A percentile compares a stretch with the other conserved stretches of the same genome.
Conservation (phyloP, 2,329 filamentous ascomycete species). For the Arthrobotrys iridis region DNA sequence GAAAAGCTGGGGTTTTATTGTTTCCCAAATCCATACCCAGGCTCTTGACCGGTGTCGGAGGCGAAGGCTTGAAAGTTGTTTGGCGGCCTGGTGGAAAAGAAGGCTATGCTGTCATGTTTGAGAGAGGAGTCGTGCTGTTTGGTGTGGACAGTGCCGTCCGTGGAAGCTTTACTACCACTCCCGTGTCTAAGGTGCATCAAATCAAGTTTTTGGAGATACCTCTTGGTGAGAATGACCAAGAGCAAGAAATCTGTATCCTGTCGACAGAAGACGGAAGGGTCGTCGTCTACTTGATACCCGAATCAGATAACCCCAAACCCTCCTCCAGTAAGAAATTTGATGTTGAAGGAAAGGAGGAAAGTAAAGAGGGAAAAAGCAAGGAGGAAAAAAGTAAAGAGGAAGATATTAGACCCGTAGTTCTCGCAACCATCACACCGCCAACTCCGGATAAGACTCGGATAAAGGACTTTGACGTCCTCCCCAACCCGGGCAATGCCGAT, state of each 20-base stretch:
- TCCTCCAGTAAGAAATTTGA: no score
- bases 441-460: slow-evolving; percentile 76
- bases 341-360: not conserved
- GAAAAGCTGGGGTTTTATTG: slow-evolving; percentile 91
- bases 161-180: slow-evolving; percentile 75
- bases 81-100: slow-evolving; percentile 83
- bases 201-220: slow-evolving; percentile 72
- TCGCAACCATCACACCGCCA: slow-evolving; percentile 68
- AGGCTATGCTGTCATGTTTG: slow-evolving; percentile 83
- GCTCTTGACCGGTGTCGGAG: slow-evolving; percentile 78
- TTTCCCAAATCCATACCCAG: slow-evolving; percentile 78
- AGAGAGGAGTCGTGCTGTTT: slow-evolving; percentile 83
- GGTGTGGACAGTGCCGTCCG: slow-evolving; percentile 86
- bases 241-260: slow-evolving; percentile 73
- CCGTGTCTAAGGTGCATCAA: slow-evolving; percentile 83
- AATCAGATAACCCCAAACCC: slow-evolving; percentile 68
- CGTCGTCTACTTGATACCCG: slow-evolving; percentile 69
- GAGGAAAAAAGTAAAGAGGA: slow-evolving; percentile 65
- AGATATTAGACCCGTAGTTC: slow-evolving; percentile 71
- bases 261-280: slow-evolving; percentile 92
- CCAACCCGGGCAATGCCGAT: slow-evolving; percentile 61
- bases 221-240: slow-evolving; percentile 60
- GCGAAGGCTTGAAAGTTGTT: slow-evolving; percentile 82
- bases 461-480: slow-evolving; percentile 81
- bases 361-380: slow-evolving; percentile 60